Base-by-base conservation (phyloP, 306 rosid genomes). In the Corylus avellana region DNA sequence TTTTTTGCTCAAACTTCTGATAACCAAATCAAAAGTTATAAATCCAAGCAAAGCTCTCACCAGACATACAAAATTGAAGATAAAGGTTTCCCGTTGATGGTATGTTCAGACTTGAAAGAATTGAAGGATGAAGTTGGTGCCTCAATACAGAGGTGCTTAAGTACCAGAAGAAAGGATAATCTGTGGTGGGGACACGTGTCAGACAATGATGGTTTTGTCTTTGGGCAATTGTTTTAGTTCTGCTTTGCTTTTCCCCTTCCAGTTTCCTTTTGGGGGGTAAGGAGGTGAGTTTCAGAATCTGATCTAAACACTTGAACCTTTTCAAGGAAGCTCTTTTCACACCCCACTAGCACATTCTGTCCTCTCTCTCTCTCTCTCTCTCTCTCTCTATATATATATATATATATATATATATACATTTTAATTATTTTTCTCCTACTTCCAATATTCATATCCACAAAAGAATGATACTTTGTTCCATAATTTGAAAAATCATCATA, bases 251-350 rank as follows among this genome's bases (percentile, higher is more conserved):
- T 81, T 72, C 73, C 44, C 69, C 55, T 69, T 84, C 56, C 76
- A 87, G 97, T 82, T 86, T 84, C 93, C 93, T 82, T 70, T 80
- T 66, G 85, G 93, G 97, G 90, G 77, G 97, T 90, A 89, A 32
- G 73, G 80, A 83, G 75, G 20, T 67, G 20, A 78, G 78, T 73
- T 42, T 47, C 13, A 39, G 79, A 83, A 61, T 78, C 82, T 69
- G 44, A 39, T 39, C 49, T 79, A 32, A 56, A 29, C 25, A 56
- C 16, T 63, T 48, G 25, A 74, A 56, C 84, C 85, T 75, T 71
- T 59, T 51, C 22, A 25, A 66, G 74, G 11, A 78, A 73, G 50
- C 83, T 82, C 81, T 49, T 85, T 85, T 87, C 91, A 85, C 88
- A 83, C 79, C n/a, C 67, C 27, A 62, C 76, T 5, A 5, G 1